phyloP scores from a whole-genome alignment of 352 stramenopile genomes.

The Globisporangium nagaii region DNA sequence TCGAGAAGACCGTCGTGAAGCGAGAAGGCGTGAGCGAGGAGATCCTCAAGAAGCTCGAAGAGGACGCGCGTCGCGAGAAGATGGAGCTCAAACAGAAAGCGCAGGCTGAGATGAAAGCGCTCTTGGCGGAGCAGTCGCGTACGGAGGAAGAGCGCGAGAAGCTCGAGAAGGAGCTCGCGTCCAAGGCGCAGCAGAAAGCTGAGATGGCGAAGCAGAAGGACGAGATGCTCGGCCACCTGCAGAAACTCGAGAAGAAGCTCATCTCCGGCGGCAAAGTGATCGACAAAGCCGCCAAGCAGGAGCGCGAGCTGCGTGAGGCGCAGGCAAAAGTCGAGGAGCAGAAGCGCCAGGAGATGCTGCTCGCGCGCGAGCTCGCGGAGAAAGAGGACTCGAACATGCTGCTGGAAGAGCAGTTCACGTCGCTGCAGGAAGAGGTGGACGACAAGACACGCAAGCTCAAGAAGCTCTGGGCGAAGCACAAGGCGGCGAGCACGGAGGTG shows the following conservation, averaged over 20 bases:
- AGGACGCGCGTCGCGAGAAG: slow-evolving; percentile 72
- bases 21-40: slow-evolving; percentile 68
- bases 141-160: slow-evolving; percentile 86
- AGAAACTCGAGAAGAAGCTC: slow-evolving; percentile 67
- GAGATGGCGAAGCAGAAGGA: slow-evolving; percentile 84
- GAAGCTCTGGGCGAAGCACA: slow-evolving; percentile 93
- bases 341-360: slow-evolving; percentile 67
- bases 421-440: slow-evolving; percentile 88
- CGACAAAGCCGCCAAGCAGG: slow-evolving; percentile 92
- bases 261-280: slow-evolving; percentile 93
- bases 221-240: slow-evolving; percentile 88
- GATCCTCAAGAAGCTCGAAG: slow-evolving; percentile 71
- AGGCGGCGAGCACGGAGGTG: slow-evolving; percentile 85
- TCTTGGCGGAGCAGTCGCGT: slow-evolving; percentile 77
- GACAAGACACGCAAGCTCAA: slow-evolving; percentile 96
- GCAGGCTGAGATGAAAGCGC: slow-evolving; percentile 77
- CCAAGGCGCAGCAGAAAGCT: slow-evolving; percentile 79
- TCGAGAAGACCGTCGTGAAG: slow-evolving; percentile 79
- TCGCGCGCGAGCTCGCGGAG: slow-evolving; percentile 89
- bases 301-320: slow-evolving; percentile 87
- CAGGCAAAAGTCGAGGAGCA: slow-evolving; percentile 88
- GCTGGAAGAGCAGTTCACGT: slow-evolving; percentile 89
- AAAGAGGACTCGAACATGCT: slow-evolving; percentile 92
- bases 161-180: slow-evolving; percentile 82
- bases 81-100: slow-evolving; percentile 63